A percentile compares a stretch with the other conserved stretches of the same genome.
Evolutionary conservation across 2,329 filamentous ascomycete genomes (phyloP).

Genomic region (Kalmusia sp.): DNA sequence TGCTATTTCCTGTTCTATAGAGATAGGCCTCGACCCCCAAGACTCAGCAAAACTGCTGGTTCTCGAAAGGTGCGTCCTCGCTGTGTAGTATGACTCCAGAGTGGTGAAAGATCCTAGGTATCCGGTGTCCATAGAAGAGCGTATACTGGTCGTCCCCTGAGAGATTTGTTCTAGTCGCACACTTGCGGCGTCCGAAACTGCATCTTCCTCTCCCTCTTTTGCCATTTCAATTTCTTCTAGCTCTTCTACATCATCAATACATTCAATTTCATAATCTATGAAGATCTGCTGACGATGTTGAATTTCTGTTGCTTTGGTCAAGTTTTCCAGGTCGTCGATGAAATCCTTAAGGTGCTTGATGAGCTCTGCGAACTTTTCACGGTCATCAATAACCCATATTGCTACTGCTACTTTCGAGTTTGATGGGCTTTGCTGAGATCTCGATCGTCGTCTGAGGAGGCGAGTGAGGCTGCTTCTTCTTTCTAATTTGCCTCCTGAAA

Average conservation of each 20-base stretch:
- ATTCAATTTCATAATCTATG: slow-evolving; percentile 15
- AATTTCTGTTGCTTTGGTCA: slow-evolving; percentile 3
- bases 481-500: background rate
- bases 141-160: slow-evolving; percentile 10
- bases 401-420: background rate
- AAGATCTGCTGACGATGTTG: slow-evolving; percentile 12
- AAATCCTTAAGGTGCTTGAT: slow-evolving; percentile 4
- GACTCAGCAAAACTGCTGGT: background rate
- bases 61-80: slow-evolving; percentile 7
- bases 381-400: background rate
- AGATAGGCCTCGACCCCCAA: too few species aligned
- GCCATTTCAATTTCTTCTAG: slow-evolving; percentile 10
- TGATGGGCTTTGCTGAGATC: background rate
- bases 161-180: slow-evolving; percentile 9
- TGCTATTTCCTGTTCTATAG: too few species aligned
- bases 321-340: slow-evolving; percentile 8
- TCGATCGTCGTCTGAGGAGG: background rate
- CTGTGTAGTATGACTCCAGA: slow-evolving; percentile 14
- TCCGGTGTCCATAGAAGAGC: slow-evolving; percentile 2
- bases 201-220: slow-evolving; percentile 7
- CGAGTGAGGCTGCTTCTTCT: slow-evolving; percentile 1
- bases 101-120: slow-evolving; percentile 6
- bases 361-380: slow-evolving; percentile 1
- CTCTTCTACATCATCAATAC: slow-evolving; percentile 11
- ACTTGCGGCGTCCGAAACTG: slow-evolving; percentile 16